Conservation (phyloP, 495 filamentous ascomycete species). For the Parmelia sp. region DNA sequence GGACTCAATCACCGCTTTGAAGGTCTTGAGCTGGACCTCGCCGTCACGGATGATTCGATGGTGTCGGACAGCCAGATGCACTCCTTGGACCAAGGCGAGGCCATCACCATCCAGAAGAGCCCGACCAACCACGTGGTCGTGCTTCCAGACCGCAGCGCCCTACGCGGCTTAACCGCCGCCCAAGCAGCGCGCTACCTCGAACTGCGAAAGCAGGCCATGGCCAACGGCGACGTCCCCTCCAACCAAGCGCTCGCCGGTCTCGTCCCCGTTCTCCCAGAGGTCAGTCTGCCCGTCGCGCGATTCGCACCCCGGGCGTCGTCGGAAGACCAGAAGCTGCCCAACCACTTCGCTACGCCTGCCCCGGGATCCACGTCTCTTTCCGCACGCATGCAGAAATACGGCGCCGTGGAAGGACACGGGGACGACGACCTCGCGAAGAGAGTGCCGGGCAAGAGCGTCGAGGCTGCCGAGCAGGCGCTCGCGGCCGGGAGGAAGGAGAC, state of each 20-base stretch:
- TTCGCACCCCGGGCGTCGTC: background rate
- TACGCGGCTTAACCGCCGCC: constrained; percentile 66
- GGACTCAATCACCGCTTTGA: constrained; percentile 47
- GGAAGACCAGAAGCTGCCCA: constrained; percentile 9
- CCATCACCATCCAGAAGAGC: constrained; percentile 34
- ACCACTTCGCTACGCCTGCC: constrained; percentile 5
- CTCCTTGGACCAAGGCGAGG: constrained; percentile 34
- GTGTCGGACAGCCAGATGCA: constrained; percentile 26
- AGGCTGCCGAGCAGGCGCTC: constrained; percentile 57
- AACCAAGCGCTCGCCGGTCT: constrained; percentile 7
- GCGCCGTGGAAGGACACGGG: background rate
- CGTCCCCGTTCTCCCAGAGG: background rate
- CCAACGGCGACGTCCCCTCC: constrained; percentile 10
- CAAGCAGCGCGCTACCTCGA: constrained; percentile 73
- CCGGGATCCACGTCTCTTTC: background rate
- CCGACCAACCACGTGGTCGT: constrained; percentile 37
- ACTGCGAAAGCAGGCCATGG: constrained; percentile 39
- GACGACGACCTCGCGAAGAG: constrained; percentile 24
- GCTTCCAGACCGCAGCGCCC: constrained; percentile 65
- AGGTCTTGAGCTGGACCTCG: constrained; percentile 28
- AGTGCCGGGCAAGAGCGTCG: constrained; percentile 46
- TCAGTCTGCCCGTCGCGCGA: background rate
- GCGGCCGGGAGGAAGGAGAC: constrained; percentile 55
- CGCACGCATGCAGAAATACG: constrained; percentile 6
- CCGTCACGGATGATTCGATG: constrained; percentile 33